Evolutionary conservation across 2,329 filamentous ascomycete species (phyloP).

Genomic region (Harringtonia aguacate): DNA sequence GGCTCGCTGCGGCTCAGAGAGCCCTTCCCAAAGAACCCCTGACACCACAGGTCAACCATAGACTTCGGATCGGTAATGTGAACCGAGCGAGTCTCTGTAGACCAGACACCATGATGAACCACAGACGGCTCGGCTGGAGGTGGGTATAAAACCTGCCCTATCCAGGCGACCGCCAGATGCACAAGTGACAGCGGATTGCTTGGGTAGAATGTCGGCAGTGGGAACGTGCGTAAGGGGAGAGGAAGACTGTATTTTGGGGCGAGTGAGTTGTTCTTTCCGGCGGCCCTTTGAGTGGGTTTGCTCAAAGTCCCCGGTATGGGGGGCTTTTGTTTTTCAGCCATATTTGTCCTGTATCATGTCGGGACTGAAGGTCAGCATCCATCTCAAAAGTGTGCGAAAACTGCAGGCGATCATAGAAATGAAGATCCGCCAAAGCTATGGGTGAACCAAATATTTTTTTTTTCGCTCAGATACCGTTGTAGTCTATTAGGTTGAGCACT

Average conservation of each 20-base stretch:
- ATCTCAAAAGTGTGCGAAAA: no score
- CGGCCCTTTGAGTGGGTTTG: background rate
- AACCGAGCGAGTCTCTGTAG: slow-evolving; percentile 68
- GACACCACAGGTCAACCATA: slow-evolving; percentile 81
- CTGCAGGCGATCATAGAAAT: no score
- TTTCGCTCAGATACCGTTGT: slow-evolving; percentile 92
- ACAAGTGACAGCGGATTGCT: slow-evolving; percentile 85
- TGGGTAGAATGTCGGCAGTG: slow-evolving; percentile 79
- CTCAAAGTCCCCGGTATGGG: background rate
- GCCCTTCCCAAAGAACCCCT: slow-evolving; percentile 95
- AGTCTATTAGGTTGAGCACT: slow-evolving; percentile 66
- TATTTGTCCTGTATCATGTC: slow-evolving; percentile 16
- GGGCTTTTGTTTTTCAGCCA: slow-evolving; percentile 18
- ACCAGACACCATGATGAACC: slow-evolving; percentile 67
- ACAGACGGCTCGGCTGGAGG: slow-evolving; percentile 53
- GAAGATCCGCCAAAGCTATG: no score
- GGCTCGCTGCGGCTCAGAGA: slow-evolving; percentile 89
- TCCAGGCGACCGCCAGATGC: slow-evolving; percentile 66
- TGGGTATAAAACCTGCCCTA: slow-evolving; percentile 60
- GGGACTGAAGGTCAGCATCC: slow-evolving; percentile 2
- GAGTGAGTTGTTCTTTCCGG: background rate
- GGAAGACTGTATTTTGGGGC: slow-evolving; percentile 60
- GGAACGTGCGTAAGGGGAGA: slow-evolving; percentile 69
- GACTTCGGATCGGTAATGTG: slow-evolving; percentile 70
- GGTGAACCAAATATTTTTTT: no score